Percentiles rank a stretch among this genome's conserved stretches.
These are phyloP conservation scores for Fonsecaea pugnacius DNA, from an alignment of 2,329 filamentous ascomycete species.

Conservation along the genomic window DNA sequence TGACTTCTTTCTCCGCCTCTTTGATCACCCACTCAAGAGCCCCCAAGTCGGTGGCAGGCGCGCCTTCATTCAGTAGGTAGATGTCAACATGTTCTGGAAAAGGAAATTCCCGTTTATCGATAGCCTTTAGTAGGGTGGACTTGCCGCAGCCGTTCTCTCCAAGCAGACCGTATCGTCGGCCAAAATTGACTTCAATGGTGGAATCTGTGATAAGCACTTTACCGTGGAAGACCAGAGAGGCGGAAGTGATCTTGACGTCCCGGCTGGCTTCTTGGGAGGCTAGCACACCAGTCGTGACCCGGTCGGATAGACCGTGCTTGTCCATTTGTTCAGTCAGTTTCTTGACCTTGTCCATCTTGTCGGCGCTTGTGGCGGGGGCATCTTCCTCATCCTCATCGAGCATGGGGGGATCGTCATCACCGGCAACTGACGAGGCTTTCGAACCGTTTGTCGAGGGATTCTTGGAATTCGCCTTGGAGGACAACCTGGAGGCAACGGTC, in stretches of 20 bases:
- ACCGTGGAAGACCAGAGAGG: conserved; percentile 95
- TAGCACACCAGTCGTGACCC: conserved; percentile 96
- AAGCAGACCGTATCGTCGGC: conserved; percentile 88
- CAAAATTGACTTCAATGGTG: conserved; percentile 89
- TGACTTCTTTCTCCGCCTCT: conserved; percentile 91
- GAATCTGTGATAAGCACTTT: conserved; percentile 93
- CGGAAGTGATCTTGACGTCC: conserved; percentile 96
- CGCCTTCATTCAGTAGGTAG: conserved; percentile 97
- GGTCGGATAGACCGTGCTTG: conserved; percentile 92
- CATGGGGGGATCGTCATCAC: conserved; percentile 66
- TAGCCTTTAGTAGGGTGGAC: conserved; percentile 94
- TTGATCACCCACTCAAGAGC: conserved; percentile 96
- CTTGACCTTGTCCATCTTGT: conserved; percentile 79
- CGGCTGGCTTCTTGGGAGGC: conserved; percentile 81
- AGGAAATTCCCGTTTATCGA: conserved; percentile 89
- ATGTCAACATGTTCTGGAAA: conserved; percentile 97
- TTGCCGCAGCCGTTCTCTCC: conserved; percentile 99
- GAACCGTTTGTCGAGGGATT: conserved; percentile 52
- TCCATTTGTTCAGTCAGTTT: conserved; percentile 92
- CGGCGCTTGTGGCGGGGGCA: conserved; percentile 69
- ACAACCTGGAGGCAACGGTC: conserved; percentile 72
- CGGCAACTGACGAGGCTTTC: conserved; percentile 68
- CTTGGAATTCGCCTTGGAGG: conserved; percentile 70
- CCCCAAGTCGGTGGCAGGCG: conserved; percentile 82
- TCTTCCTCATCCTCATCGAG: conserved; percentile 66